phyloP scores from a whole-genome alignment of 805 yeast species.

The Yueomyces sp. region DNA sequence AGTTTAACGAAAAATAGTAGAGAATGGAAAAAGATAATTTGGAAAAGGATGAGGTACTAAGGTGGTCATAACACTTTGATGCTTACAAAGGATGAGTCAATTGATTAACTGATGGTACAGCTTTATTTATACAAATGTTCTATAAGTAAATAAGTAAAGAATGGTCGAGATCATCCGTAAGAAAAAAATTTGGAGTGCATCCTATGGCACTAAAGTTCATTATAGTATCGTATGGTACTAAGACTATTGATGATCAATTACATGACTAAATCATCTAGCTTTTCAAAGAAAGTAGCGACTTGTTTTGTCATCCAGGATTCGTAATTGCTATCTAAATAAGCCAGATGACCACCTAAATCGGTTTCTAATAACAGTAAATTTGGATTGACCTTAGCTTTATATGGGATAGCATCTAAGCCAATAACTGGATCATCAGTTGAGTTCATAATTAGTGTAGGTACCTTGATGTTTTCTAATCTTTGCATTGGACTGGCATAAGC shows the following conservation, averaged over 20 bases:
- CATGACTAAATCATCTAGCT: constrained; percentile 24
- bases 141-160: too few relatives aligned
- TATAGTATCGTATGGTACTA: background rate
- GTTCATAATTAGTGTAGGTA: constrained; percentile 49
- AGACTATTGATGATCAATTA: constrained; percentile 1
- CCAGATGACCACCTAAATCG: constrained; percentile 63
- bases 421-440: constrained; percentile 55
- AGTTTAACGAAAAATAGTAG: too few relatives aligned
- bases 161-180: constrained; percentile 5
- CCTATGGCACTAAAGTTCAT: background rate
- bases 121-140: too few relatives aligned
- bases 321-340: constrained; percentile 30
- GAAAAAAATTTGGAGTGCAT: background rate
- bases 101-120: too few relatives aligned
- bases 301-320: constrained; percentile 36
- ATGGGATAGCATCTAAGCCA: constrained; percentile 38
- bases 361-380: constrained; percentile 43
- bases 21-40: too few relatives aligned
- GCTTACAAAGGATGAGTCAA: too few relatives aligned
- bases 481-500: constrained; percentile 50
- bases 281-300: constrained; percentile 27
- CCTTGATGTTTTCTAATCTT: constrained; percentile 39
- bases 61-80: too few relatives aligned
- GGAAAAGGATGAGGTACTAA: too few relatives aligned
- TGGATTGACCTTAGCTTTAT: constrained; percentile 40